Percentiles rank a stretch among this genome's conserved stretches.
These are phyloP conservation scores for Brassica napus DNA, from an alignment of 345 rosid genomes.

Conservation along the genomic window DNA sequence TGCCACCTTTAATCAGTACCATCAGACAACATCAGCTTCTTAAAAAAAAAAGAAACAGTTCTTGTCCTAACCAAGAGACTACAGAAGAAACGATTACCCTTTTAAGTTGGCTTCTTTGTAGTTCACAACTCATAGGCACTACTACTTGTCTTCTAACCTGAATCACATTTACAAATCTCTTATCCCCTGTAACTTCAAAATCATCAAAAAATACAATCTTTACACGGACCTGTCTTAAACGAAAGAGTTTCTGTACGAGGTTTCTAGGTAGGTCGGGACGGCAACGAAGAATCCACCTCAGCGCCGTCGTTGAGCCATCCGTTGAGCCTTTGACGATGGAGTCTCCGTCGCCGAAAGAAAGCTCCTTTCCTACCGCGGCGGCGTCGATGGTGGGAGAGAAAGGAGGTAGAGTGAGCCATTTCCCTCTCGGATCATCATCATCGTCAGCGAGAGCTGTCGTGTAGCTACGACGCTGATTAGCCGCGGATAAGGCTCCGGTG, in stretches of 20 bases:
- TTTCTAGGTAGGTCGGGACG: slow-evolving; percentile 84
- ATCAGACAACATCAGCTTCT: slow-evolving; percentile 36
- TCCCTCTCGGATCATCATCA: slow-evolving; percentile 39
- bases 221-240: slow-evolving; percentile 70
- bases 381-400: slow-evolving; percentile 50
- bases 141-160: slow-evolving; percentile 67
- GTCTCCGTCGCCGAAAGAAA: slow-evolving; percentile 23
- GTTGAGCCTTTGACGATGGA: slow-evolving; percentile 5
- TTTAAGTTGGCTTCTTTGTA: slow-evolving; percentile 47
- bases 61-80: neutral
- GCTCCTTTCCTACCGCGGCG: slow-evolving; percentile 51
- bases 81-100: slow-evolving; percentile 48
- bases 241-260: slow-evolving; percentile 85
- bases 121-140: slow-evolving; percentile 32
- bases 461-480: slow-evolving; percentile 33
- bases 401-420: slow-evolving; percentile 76
- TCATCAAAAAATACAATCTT: neutral
- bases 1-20: slow-evolving; percentile 60
- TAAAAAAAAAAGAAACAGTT: neutral
- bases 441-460: slow-evolving; percentile 10
- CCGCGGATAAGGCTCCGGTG: neutral
- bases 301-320: slow-evolving; percentile 55
- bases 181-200: neutral
- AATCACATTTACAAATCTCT: slow-evolving; percentile 13
- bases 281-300: slow-evolving; percentile 81